phyloP scores from a whole-genome alignment of 202 grass and related monocot genomes.

The Schoenoplectus triqueter region DNA sequence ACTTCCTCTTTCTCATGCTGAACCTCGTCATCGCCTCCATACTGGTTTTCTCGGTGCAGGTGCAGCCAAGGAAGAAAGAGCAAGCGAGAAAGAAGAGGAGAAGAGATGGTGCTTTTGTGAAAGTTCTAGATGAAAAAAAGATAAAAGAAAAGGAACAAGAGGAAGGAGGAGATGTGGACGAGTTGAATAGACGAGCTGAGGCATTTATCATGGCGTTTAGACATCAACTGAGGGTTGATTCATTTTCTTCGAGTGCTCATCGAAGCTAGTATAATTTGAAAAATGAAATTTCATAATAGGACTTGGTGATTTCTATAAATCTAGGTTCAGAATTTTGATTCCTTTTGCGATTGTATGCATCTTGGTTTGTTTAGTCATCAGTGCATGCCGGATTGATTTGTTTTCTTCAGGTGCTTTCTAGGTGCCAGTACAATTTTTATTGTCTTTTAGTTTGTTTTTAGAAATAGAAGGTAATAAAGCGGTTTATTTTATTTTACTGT shows the following conservation, averaged over 20 bases:
- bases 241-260: conserved; percentile 48
- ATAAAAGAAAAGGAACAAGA: conserved; percentile 42
- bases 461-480: not conserved
- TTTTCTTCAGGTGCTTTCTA: not conserved
- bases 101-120: too few species aligned
- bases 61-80: conserved; percentile 32
- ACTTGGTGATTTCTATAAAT: not conserved
- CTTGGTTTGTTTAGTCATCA: not conserved
- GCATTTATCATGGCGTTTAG: conserved; percentile 87
- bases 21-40: conserved; percentile 89
- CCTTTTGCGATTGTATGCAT: not conserved
- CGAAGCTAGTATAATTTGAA: conserved; percentile 15
- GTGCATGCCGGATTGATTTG: not conserved
- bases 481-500: not conserved
- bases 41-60: conserved; percentile 54
- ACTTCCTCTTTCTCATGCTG: conserved; percentile 69
- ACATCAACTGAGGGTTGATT: conserved; percentile 77
- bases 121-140: conserved; percentile 12
- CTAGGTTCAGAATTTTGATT: not conserved
- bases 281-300: conserved; percentile 21
- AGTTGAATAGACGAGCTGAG: conserved; percentile 80
- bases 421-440: not conserved
- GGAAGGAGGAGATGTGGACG: conserved; percentile 41
- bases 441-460: not conserved
- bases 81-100: not conserved